A percentile compares a stretch with the other conserved stretches of the same genome.
Evolutionary conservation across 257 asterid genomes (phyloP).

Genomic region (Thymus mandschuricus): DNA sequence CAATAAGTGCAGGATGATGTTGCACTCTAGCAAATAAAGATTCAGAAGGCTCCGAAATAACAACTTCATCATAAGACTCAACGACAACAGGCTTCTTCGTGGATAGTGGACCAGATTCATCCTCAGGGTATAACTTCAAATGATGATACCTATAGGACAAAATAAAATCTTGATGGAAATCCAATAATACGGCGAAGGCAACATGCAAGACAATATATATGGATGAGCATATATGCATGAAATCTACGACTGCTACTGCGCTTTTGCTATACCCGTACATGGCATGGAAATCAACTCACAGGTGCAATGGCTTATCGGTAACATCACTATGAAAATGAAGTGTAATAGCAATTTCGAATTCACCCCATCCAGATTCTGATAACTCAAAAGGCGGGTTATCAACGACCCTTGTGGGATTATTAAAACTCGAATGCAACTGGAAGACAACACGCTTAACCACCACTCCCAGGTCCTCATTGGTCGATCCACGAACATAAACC

Average conservation of each 20-base stretch:
- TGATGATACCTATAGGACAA: conserved; percentile 68
- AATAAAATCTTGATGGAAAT: conserved; percentile 10
- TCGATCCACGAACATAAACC: conserved; percentile 83
- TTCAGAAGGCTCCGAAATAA: conserved; percentile 81
- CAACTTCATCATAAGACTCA: conserved; percentile 89
- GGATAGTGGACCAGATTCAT: conserved; percentile 74
- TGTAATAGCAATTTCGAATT: conserved; percentile 90
- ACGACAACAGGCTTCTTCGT: conserved; percentile 80
- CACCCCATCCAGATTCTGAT: conserved; percentile 98
- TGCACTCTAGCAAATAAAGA: conserved; percentile 75
- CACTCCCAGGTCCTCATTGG: conserved; percentile 87
- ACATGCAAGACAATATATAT: not conserved
- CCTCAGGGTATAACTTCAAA: conserved; percentile 86
- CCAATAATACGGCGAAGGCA: not conserved
- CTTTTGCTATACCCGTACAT: not conserved
- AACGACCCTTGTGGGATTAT: conserved; percentile 79
- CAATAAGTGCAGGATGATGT: conserved; percentile 72
- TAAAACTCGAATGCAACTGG: conserved; percentile 93
- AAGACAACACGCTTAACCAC: conserved; percentile 83
- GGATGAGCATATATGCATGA: not conserved
- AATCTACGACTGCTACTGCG: not conserved
- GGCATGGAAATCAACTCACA: conserved; percentile 65
- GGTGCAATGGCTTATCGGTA: conserved; percentile 81
- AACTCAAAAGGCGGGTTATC: conserved; percentile 86
- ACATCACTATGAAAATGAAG: conserved; percentile 83